Percentiles rank a stretch among this genome's conserved stretches.
These are phyloP conservation scores for Scedosporium dehoogii DNA, from an alignment of 2,329 filamentous ascomycete genomes.

Conservation along the genomic window DNA sequence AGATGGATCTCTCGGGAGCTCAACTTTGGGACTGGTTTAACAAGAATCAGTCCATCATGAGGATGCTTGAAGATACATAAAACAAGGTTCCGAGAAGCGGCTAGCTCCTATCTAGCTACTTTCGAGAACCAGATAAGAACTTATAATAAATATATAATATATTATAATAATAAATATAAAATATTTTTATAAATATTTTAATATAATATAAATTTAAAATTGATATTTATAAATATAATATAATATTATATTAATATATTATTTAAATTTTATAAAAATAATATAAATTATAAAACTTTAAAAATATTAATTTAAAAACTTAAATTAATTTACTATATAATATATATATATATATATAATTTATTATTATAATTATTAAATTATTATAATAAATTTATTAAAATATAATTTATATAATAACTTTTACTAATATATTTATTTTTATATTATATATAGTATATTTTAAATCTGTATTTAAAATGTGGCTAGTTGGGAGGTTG, in stretches of 20 bases:
- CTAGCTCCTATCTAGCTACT: too few relatives aligned
- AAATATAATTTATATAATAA: background rate
- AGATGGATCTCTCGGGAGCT: constrained; percentile 10
- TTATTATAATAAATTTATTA: background rate
- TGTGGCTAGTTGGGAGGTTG: too few relatives aligned
- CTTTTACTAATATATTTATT: background rate
- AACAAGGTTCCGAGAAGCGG: background rate
- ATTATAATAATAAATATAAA: background rate
- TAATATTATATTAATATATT: background rate
- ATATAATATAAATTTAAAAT: background rate
- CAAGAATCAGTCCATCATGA: constrained; percentile 13
- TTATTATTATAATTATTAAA: background rate
- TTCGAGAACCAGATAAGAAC: background rate
- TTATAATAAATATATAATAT: background rate
- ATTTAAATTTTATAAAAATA: background rate
- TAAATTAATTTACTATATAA: background rate
- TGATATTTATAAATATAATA: background rate
- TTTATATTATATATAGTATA: background rate
- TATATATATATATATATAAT: background rate
- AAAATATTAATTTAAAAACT: background rate
- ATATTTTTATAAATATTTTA: background rate
- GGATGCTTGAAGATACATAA: constrained; percentile 11
- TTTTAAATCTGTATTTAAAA: background rate
- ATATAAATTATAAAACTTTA: background rate
- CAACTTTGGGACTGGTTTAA: constrained; percentile 13